Conservation (phyloP, 1,284 basidiomycete genomes). For the Blastosporella zonata region DNA sequence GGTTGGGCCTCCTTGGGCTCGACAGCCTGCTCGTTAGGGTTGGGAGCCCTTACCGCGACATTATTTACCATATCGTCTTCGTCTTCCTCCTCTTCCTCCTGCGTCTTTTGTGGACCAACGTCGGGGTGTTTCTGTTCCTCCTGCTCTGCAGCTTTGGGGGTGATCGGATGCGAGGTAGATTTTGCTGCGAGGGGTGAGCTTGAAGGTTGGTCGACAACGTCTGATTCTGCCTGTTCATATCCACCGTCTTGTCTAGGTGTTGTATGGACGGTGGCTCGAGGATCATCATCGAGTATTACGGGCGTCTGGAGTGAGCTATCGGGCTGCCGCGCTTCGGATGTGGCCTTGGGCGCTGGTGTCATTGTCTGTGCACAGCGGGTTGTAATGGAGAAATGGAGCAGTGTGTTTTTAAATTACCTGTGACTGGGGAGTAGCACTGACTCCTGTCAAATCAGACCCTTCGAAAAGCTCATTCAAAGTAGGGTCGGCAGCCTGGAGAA, state of each 20-base stretch:
- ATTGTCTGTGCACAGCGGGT: constrained; percentile 3
- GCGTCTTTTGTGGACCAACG: constrained; percentile 8
- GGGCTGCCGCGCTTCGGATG: neutral
- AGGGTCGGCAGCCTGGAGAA: constrained; percentile 7
- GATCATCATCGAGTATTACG: neutral
- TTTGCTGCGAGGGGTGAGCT: neutral
- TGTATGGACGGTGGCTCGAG: neutral
- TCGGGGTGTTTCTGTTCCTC: constrained; percentile 1
- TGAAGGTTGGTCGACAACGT: neutral
- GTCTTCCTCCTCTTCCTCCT: constrained; percentile 20
- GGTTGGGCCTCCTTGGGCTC: neutral
- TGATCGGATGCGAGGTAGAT: neutral
- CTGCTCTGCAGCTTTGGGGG: neutral
- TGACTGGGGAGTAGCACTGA: constrained; percentile 25
- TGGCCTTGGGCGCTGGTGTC: neutral
- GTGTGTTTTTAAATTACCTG: constrained; percentile 16
- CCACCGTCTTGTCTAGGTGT: neutral
- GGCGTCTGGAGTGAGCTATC: constrained; percentile 1
- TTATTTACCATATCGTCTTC: constrained; percentile 20
- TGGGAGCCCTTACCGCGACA: neutral
- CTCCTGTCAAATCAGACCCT: constrained; percentile 30
- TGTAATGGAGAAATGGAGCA: neutral
- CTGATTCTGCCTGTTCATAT: neutral
- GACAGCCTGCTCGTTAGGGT: neutral
- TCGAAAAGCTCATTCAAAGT: constrained; percentile 21